Evolutionary conservation across 148 eudicot species (phyloP), one percentile per base, ranked within the genome.

Genomic region (Chenopodium album): DNA sequence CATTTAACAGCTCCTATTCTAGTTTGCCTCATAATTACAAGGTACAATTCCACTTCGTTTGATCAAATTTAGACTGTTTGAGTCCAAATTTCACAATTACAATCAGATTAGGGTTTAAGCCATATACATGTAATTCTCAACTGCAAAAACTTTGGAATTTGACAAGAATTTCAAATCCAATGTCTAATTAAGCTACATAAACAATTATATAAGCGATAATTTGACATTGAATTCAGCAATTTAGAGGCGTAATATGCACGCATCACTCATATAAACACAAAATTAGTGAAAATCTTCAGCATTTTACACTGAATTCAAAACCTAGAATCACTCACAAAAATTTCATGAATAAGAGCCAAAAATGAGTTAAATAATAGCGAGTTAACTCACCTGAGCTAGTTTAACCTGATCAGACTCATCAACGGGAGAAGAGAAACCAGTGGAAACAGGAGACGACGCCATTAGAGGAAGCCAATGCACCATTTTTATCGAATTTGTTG

Each of bases 341-440:
- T 31, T 71, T 41, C 28, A 71, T 19, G 28, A 71, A 71, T 19
- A 71, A 41, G 41, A 68, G 20, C 4, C 20, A 32, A 68, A 29
- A 68, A 31, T 0, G 50, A 41, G 52, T 71, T 41, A 28, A 84
- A 71, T 52, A 3, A 70, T 7, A 29, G 4, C 0, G 23, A 76
- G 23, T 44, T 37, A 72, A 59, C 62, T 75, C 41, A 93, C 98
- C 95, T 88, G 95, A 82, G 93, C 93, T 80, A 93, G 94, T 80
- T 93, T 94, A 79, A 91, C 93, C 75, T 89, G 87, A 12, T 94
- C 98, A 71, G 95, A 84, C 6, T 89, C 94, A 77, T 88, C 94
- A 73, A 14, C 52, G 11, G 90, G 85, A n/a, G 91, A 76, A 86
- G 79, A 56, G 32, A 70, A 87, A 66, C 83, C 82, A 12, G 88